Conservation (phyloP, 179 eudicot genomes). For the Sideroxylon spinosum region DNA sequence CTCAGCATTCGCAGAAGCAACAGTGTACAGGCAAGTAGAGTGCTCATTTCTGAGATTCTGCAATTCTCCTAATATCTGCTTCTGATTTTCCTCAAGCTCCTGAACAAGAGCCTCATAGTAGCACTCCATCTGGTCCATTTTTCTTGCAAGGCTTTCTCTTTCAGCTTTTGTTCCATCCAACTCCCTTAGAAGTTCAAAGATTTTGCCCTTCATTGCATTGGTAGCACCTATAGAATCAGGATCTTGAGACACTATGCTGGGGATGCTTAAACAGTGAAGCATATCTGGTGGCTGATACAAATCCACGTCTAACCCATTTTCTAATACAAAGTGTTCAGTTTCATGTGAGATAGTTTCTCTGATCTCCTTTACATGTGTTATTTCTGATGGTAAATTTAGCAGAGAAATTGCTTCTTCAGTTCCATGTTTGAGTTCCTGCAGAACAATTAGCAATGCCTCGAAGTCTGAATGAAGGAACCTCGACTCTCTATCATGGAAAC, state of each 20-base stretch:
- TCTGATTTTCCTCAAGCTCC: constrained; percentile 92
- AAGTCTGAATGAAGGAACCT: constrained; percentile 56
- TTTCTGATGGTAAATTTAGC: constrained; percentile 26
- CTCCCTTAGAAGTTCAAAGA: constrained; percentile 69
- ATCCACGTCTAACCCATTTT: constrained; percentile 63
- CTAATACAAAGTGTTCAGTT: constrained; percentile 31
- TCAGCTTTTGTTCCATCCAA: constrained; percentile 74
- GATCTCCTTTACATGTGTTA: constrained; percentile 20
- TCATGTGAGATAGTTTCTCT: constrained; percentile 24
- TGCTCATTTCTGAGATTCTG: constrained; percentile 84
- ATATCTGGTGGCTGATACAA: constrained; percentile 71
- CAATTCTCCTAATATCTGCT: constrained; percentile 74
- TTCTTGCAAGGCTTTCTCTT: constrained; percentile 54
- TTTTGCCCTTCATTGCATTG: constrained; percentile 64
- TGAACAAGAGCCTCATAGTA: constrained; percentile 95
- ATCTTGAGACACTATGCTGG: constrained; percentile 44
- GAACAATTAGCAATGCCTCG: constrained; percentile 45
- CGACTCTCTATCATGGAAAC: constrained; percentile 49
- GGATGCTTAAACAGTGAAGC: constrained; percentile 49
- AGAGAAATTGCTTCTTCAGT: constrained; percentile 28
- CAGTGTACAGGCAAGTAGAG: constrained; percentile 61
- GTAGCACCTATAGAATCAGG: constrained; percentile 42
- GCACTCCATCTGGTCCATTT: constrained; percentile 96
- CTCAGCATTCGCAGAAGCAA: constrained; percentile 58
- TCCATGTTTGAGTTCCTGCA: constrained; percentile 56